Evolutionary conservation across 306 rosid genomes (phyloP), one percentile per base, ranked within the genome.

Genomic region (Vachellia pachyceras): DNA sequence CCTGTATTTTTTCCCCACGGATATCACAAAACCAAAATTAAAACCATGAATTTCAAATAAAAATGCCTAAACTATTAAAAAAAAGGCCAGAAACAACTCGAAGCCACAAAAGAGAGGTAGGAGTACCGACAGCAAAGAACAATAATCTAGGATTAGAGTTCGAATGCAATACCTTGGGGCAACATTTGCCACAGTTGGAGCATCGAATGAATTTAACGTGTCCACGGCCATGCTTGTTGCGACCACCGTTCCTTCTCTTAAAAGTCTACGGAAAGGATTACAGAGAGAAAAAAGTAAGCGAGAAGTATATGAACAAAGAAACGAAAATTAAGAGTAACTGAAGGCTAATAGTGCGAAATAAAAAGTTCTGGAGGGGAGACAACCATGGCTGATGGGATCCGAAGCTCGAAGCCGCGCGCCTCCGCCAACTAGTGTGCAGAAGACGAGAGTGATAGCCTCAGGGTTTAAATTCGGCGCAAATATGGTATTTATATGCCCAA

Each of bases 181-280:
- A 91, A 85, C 93, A 91, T 82, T 91, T 91, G 20, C 93, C 95
- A 67, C 95, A 89, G 83, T 91, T 89, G 65, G 93, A 87, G 86
- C 93, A 89, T 60, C 91, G 89, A 57, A 89, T 89, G 83, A 91
- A 91, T 79, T 89, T 87, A 41, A 85, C 89, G 20, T 91, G 95
- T 66, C 91, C 95, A 17, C 93, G 93, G 41, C 95, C 95, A 10
- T 89, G 89, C 88, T 91, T 89, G 90, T 89, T 91, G 52, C 93
- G 85, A 20, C 95, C 95, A 17, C 95, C 91, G 12, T 91, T 91
- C 82, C 95, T 89, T 47, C 93, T 73, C 90, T 91, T 91, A 79
- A 91, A 91, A 83, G 95, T 87, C 93, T 91, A 86, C 83, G 50
- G 6, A 49, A 49, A 2, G 6, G 13, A 57, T 37, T 41, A 33